Percentiles rank a stretch among this genome's conserved stretches.
Evolutionary conservation across 148 eudicot species (phyloP).

Genomic region (Rhododendron griersonianum): DNA sequence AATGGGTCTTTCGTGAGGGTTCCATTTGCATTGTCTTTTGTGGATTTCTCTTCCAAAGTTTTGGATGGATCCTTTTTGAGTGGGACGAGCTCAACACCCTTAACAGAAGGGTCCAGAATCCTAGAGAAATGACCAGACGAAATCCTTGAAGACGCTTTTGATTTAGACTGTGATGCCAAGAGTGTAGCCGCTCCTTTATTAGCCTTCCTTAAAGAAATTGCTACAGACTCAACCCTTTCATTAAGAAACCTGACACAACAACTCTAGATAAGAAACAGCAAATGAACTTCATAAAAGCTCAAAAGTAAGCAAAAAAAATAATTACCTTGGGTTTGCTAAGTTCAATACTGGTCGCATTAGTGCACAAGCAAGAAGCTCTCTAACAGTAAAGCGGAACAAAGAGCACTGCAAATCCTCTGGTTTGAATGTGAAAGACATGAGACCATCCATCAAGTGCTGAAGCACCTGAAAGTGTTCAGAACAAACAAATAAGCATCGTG

Average conservation of each 20-base stretch:
- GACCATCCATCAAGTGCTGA: slow-evolving; percentile 92
- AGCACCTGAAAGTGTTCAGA: slow-evolving; percentile 56
- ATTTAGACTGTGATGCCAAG: slow-evolving; percentile 29
- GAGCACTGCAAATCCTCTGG: slow-evolving; percentile 88
- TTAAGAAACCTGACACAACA: slow-evolving; percentile 70
- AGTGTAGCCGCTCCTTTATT: slow-evolving; percentile 43
- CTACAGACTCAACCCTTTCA: slow-evolving; percentile 87
- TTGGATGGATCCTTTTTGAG: slow-evolving; percentile 48
- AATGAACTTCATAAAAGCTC: background rate
- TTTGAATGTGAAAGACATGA: slow-evolving; percentile 60
- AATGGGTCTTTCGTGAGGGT: slow-evolving; percentile 70
- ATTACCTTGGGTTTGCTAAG: slow-evolving; percentile 84
- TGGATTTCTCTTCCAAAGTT: slow-evolving; percentile 27
- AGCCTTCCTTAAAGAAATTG: slow-evolving; percentile 43
- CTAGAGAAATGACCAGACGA: slow-evolving; percentile 56
- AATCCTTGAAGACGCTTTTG: slow-evolving; percentile 40
- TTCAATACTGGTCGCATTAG: slow-evolving; percentile 82
- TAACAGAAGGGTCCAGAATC: slow-evolving; percentile 65
- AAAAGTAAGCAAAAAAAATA: slow-evolving; percentile 8
- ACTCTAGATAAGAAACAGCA: slow-evolving; percentile 14
- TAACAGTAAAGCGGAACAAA: slow-evolving; percentile 62
- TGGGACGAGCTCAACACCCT: slow-evolving; percentile 85
- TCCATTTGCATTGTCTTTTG: slow-evolving; percentile 28
- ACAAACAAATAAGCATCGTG: slow-evolving; percentile 4
- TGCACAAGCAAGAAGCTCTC: slow-evolving; percentile 96